Conservation (phyloP, 1,139 yeast genomes). For the Protomyces inouyei region DNA sequence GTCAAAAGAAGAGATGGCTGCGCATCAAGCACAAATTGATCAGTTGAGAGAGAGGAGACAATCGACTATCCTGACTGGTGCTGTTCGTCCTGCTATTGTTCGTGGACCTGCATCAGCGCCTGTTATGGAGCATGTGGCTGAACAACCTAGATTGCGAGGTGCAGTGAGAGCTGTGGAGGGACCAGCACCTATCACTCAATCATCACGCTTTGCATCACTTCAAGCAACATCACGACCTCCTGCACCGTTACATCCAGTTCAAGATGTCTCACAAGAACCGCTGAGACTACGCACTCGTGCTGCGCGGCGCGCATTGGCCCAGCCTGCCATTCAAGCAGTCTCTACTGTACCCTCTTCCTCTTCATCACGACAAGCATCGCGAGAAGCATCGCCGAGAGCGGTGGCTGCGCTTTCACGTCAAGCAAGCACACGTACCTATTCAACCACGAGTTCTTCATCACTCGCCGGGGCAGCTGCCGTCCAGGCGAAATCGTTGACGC, state of each 20-base stretch:
- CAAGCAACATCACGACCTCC: background rate
- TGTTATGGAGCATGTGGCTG: background rate
- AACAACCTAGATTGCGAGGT: slow-evolving; percentile 3
- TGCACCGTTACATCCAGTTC: background rate
- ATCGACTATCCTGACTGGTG: background rate
- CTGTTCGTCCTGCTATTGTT: background rate
- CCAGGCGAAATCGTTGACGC: background rate
- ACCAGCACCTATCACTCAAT: slow-evolving; percentile 4
- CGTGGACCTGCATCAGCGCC: background rate
- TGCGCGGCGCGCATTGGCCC: background rate
- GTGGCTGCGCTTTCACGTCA: background rate
- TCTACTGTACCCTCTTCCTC: background rate
- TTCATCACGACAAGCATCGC: background rate
- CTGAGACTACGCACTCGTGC: slow-evolving; percentile 1
- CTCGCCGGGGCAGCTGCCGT: background rate
- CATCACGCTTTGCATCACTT: slow-evolving; percentile 1
- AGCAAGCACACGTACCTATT: background rate
- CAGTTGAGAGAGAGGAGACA: background rate
- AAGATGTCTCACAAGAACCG: background rate
- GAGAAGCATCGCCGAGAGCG: background rate
- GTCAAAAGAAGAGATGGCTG: background rate
- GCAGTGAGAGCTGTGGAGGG: background rate
- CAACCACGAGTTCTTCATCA: background rate
- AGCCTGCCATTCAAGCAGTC: background rate
- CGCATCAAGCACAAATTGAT: background rate